A percentile compares a stretch with the other conserved stretches of the same genome.
Conservation (phyloP, 2,329 filamentous ascomycete species). For the Talaromyces sp. region DNA sequence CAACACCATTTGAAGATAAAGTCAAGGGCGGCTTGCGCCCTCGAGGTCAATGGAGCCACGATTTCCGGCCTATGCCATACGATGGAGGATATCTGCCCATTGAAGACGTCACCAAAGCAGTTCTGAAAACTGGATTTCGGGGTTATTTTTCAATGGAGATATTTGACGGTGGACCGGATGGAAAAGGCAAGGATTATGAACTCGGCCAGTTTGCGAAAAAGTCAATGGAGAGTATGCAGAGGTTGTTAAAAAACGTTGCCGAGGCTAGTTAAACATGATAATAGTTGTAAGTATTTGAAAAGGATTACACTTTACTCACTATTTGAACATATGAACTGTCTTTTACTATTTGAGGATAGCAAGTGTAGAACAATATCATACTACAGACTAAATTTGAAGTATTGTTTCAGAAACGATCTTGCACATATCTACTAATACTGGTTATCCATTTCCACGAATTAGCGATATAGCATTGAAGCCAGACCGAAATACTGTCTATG, state of each 20-base stretch:
- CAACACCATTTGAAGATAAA: constrained; percentile 49
- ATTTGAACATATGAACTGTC: too few species aligned
- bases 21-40: constrained; percentile 54
- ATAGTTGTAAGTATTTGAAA: neutral
- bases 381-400: too few species aligned
- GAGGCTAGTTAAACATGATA: neutral
- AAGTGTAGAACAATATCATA: too few species aligned
- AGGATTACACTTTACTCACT: too few species aligned
- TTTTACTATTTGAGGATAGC: too few species aligned
- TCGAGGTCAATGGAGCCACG: constrained; percentile 65
- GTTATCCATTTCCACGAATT: too few species aligned
- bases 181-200: constrained; percentile 48
- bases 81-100: constrained; percentile 67
- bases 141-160: constrained; percentile 66
- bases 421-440: too few species aligned
- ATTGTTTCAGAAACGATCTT: too few species aligned
- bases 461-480: too few species aligned
- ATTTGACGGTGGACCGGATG: constrained; percentile 57
- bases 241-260: constrained; percentile 32
- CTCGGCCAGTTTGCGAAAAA: constrained; percentile 46
- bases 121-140: constrained; percentile 62
- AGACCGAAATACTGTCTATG: too few species aligned
- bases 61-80: constrained; percentile 63
- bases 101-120: constrained; percentile 58
- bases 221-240: constrained; percentile 47